Evolutionary conservation across 768 basidiomycete genomes (phyloP), one percentile per base, ranked within the genome.

Genomic region (Brasilioporus rufonigricans): DNA sequence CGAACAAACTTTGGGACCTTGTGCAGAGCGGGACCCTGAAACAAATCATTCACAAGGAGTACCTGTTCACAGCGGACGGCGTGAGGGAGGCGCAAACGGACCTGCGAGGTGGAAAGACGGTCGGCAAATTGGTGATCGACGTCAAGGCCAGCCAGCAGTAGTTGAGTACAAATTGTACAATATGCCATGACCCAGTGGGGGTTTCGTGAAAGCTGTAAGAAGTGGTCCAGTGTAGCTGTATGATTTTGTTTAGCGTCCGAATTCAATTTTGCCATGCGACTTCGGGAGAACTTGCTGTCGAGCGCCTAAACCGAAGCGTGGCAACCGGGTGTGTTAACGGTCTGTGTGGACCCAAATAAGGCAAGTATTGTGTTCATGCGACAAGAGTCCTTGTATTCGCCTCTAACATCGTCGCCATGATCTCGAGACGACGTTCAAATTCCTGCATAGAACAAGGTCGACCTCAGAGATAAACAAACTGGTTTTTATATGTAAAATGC

Each of bases 21-120:
- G 71, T 93, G 32, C 73, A 74, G 19, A 69, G 77, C 5, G 89
- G 86, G 0, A 72, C 71, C 0, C 61, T 97, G 58, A 87, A 84
- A 65, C 77, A 89, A 59, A 76, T 80, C 44, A 73, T 95, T 18
- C 81, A 82, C 70, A 80, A 85, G 51, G 89, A 89, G 52, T 98
- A 97, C 60, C 83, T 84, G 0, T 94, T 98, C 73, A 87, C 89
- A 0, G 79, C 83, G 0, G 89, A 94, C 53, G 93, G 90, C 0
- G 84, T 87, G 13, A 77, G 75, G 63, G 77, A 86, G 56, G 85
- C 93, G 0, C 95, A 98, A 61, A 76, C 61, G 13, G 94, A 96
- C 65, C 76, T 98, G 55, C 80, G 80, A 0, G 76, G 81, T 10
- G 86, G 96, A 44, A 85, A 83, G 69, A 91, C 93, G 11, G 80